Conservation (phyloP, 108 stramenopile genomes). For the Schizochytrium sp. region DNA sequence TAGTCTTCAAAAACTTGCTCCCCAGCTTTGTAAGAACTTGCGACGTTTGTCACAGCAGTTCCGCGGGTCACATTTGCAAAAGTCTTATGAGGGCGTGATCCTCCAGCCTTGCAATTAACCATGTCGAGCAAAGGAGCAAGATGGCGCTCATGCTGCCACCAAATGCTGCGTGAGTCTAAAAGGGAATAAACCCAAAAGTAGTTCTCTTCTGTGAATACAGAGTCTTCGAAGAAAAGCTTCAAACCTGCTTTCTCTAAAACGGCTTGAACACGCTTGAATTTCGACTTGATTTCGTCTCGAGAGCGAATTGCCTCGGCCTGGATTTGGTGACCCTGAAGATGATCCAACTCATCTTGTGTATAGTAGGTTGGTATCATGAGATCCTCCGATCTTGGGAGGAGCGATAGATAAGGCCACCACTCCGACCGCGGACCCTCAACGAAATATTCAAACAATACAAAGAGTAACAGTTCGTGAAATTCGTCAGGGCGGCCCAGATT, state of each 20-base stretch:
- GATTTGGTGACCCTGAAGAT: slow-evolving; percentile 60
- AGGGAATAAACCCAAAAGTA: slow-evolving; percentile 81
- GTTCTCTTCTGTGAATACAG: slow-evolving; percentile 72
- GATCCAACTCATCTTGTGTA: slow-evolving; percentile 69
- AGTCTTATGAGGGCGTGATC: slow-evolving; percentile 68
- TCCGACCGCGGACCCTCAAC: slow-evolving; percentile 66
- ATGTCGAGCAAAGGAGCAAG: slow-evolving; percentile 85
- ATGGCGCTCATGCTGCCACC: slow-evolving; percentile 83
- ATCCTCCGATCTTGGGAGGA: slow-evolving; percentile 79
- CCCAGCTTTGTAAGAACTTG: slow-evolving; percentile 71
- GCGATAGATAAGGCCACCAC: slow-evolving; percentile 81
- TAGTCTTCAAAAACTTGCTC: slow-evolving; percentile 83
- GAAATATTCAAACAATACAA: slow-evolving; percentile 80
- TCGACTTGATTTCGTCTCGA: slow-evolving; percentile 32
- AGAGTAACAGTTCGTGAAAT: slow-evolving; percentile 77
- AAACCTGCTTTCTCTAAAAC: slow-evolving; percentile 41
- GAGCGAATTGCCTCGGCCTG: slow-evolving; percentile 22
- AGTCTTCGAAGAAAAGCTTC: not conserved
- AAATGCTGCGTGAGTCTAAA: slow-evolving; percentile 81
- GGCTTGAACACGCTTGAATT: slow-evolving; percentile 35
- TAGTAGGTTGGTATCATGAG: slow-evolving; percentile 72
- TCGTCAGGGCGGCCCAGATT: slow-evolving; percentile 68
- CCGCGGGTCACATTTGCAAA: slow-evolving; percentile 50
- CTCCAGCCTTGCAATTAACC: slow-evolving; percentile 73
- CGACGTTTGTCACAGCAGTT: slow-evolving; percentile 75